phyloP scores from a whole-genome alignment of 1,284 basidiomycete species.

The Fomitopsis pinicola region DNA sequence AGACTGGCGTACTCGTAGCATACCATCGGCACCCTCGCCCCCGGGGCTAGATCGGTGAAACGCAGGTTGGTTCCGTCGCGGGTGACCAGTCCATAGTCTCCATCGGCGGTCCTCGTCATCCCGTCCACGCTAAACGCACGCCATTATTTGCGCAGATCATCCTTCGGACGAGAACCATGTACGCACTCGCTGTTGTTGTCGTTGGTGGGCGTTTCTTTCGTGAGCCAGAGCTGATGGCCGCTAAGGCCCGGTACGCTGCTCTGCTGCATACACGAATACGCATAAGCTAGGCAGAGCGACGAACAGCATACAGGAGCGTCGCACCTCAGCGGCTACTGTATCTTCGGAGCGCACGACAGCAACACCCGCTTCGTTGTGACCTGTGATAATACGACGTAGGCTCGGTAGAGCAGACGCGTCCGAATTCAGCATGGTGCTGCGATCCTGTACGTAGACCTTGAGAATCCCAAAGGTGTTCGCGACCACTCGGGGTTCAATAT shows the following conservation, averaged over 20 bases:
- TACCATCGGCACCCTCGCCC: conserved; percentile 47
- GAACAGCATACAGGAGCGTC: background rate
- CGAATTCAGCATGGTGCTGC: conserved; percentile 48
- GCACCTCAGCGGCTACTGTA: conserved; percentile 1
- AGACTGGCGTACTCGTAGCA: conserved; percentile 5
- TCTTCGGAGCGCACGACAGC: conserved; percentile 20
- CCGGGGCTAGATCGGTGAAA: conserved; percentile 56
- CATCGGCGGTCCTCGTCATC: conserved; percentile 36
- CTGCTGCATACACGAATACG: background rate
- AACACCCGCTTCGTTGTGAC: conserved; percentile 29
- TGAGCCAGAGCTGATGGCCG: conserved; percentile 43
- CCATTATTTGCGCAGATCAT: background rate
- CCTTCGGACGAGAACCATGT: background rate
- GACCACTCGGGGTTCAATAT: background rate
- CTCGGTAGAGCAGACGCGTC: conserved; percentile 23
- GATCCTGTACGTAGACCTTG: background rate
- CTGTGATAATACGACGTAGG: conserved; percentile 47
- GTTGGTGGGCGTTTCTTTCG: conserved; percentile 45
- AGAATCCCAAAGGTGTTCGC: background rate
- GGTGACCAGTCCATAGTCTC: conserved; percentile 40
- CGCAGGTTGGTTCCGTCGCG: conserved; percentile 44
- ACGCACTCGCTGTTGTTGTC: conserved; percentile 48
- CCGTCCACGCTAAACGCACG: conserved; percentile 42
- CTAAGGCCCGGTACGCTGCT: conserved; percentile 14
- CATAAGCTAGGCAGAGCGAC: background rate